These are phyloP conservation scores for Kentomonas sorsogonicus DNA, from an alignment of 208 protist species.

Conservation along the genomic window DNA sequence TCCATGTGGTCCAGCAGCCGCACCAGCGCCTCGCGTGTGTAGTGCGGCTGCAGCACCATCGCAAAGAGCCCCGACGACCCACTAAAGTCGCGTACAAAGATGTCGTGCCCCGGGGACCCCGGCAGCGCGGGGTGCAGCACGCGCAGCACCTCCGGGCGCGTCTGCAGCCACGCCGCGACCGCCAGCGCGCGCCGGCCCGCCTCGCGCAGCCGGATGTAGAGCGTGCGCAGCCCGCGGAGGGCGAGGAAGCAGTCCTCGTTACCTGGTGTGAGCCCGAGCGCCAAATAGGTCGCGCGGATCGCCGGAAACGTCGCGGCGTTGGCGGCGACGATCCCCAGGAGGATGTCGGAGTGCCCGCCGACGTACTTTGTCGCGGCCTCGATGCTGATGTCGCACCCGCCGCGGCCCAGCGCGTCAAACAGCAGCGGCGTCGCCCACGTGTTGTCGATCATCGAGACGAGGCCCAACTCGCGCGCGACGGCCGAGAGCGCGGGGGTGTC, in stretches of 20 bases:
- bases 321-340: slow-evolving; percentile 8
- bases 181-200: slow-evolving; percentile 13
- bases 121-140: slow-evolving; percentile 15
- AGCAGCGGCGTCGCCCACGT: slow-evolving; percentile 17
- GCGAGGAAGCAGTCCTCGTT: slow-evolving; percentile 21
- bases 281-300: neutral
- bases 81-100: slow-evolving; percentile 22
- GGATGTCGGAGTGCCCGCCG: slow-evolving; percentile 15
- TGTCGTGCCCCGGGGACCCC: slow-evolving; percentile 10
- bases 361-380: slow-evolving; percentile 19
- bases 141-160: neutral
- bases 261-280: slow-evolving; percentile 7
- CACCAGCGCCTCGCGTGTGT: slow-evolving; percentile 5
- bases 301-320: slow-evolving; percentile 13
- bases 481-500: slow-evolving; percentile 16
- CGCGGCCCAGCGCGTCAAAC: slow-evolving; percentile 14
- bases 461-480: slow-evolving; percentile 8
- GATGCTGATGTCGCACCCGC: slow-evolving; percentile 13
- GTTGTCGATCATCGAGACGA: slow-evolving; percentile 18
- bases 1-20: slow-evolving; percentile 12
- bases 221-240: slow-evolving; percentile 15
- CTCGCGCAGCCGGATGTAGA: slow-evolving; percentile 18
- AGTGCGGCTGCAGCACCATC: slow-evolving; percentile 16
- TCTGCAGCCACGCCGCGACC: neutral
- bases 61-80: slow-evolving; percentile 15